Conservation (phyloP, 306 rosid genomes). For the Malus sylvestris region DNA sequence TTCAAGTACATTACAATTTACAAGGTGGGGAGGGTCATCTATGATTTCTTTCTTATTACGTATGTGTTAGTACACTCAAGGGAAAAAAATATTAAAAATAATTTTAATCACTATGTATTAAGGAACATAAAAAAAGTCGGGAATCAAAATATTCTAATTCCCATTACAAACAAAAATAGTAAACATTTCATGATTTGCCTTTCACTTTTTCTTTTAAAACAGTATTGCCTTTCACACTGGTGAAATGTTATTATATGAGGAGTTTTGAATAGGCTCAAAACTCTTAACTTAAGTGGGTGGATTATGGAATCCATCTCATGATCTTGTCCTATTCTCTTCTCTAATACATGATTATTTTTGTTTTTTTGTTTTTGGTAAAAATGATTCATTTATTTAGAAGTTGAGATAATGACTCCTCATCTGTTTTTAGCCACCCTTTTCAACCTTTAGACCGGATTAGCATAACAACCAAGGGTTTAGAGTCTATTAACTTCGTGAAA, state of each 20-base stretch:
- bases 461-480: background rate
- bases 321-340: background rate
- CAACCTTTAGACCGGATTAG: background rate
- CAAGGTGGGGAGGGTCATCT: too few species aligned
- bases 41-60: too few species aligned
- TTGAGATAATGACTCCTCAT: background rate
- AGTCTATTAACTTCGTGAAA: background rate
- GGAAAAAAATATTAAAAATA: too few species aligned
- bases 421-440: background rate
- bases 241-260: background rate
- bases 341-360: too few species aligned
- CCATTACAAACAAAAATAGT: background rate
- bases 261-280: background rate
- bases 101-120: too few species aligned
- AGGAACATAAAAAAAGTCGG: too few species aligned
- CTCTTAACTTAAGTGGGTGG: background rate
- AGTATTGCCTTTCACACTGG: background rate
- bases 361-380: too few species aligned
- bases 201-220: background rate
- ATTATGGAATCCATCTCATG: background rate
- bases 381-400: background rate
- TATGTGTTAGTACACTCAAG: background rate
- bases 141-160: too few species aligned
- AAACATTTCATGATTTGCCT: background rate
- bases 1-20: too few species aligned